A percentile compares a stretch with the other conserved stretches of the same genome.
phyloP scores from a whole-genome alignment of 2,329 filamentous ascomycete species.

The Fusarium continuum region DNA sequence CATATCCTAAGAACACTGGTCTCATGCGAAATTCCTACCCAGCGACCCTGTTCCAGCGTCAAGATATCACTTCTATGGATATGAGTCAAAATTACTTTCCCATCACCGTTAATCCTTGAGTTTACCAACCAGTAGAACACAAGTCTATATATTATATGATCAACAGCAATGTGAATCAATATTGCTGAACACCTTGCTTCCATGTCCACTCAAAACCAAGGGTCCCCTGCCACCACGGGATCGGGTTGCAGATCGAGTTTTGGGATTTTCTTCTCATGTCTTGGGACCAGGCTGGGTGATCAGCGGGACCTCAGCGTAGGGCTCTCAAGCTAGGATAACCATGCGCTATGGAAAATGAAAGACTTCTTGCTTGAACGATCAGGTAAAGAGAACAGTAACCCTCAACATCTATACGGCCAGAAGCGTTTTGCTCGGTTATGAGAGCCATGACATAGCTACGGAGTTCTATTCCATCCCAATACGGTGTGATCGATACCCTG shows the following conservation, averaged over 20 bases:
- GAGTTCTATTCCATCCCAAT: conserved; percentile 8
- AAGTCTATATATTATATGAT: not conserved
- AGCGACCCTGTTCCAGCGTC: not conserved
- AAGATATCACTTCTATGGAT: not conserved
- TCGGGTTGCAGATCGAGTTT: conserved; percentile 30
- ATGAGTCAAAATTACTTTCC: conserved; percentile 3
- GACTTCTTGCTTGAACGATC: not conserved
- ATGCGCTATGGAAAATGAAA: too few relatives aligned
- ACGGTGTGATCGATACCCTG: not conserved
- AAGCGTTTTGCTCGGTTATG: not conserved
- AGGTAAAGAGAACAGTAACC: not conserved
- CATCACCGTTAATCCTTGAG: not conserved
- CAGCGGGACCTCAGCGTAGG: not conserved
- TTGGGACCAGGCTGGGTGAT: conserved; percentile 16
- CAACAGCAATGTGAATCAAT: conserved; percentile 2
- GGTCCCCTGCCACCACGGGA: conserved; percentile 30
- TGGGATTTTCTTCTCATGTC: conserved; percentile 14
- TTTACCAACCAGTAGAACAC: not conserved
- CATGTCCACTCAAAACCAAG: conserved; percentile 12
- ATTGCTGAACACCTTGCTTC: conserved; percentile 2
- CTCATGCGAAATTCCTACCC: not conserved
- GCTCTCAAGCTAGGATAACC: not conserved
- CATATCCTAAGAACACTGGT: not conserved
- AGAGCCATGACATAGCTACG: not conserved
- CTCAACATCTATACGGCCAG: not conserved